A percentile compares a stretch with the other conserved stretches of the same genome.
Evolutionary conservation across 2,329 filamentous ascomycete genomes (phyloP).

Genomic region (Thielaviopsis populi): DNA sequence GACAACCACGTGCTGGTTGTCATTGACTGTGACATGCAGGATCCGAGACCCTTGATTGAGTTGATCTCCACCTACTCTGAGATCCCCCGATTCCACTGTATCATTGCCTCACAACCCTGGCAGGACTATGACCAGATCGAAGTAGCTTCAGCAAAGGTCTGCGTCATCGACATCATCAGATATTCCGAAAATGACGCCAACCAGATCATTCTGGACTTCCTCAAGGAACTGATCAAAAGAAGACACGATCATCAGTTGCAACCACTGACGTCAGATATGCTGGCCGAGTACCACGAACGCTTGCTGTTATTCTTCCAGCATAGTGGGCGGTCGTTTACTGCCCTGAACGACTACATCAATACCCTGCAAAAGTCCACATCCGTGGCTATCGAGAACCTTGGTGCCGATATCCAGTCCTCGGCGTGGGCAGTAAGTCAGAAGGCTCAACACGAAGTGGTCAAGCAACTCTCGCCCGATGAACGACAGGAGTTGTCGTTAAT

Average conservation of each 20-base stretch:
- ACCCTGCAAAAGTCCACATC: neutral
- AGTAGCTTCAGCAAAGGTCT: neutral
- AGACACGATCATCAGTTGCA: neutral
- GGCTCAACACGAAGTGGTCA: neutral
- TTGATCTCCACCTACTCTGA: neutral
- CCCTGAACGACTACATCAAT: neutral
- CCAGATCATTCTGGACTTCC: neutral
- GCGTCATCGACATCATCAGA: neutral
- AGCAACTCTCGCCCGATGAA: neutral
- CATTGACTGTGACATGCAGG: neutral
- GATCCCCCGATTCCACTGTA: neutral
- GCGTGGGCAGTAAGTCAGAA: neutral
- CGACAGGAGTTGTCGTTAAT: slow-evolving; percentile 4
- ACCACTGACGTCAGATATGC: neutral
- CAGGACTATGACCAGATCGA: neutral
- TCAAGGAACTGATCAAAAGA: neutral
- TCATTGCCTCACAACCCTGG: neutral
- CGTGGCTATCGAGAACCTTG: neutral
- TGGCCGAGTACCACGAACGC: neutral
- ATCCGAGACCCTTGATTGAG: neutral
- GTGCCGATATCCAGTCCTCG: neutral
- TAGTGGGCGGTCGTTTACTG: slow-evolving; percentile 1
- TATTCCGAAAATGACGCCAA: neutral
- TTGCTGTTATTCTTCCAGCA: neutral
- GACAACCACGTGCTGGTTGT: neutral